Base-by-base conservation (phyloP, 1,139 yeast genomes). In the Protomyces gravidus region DNA sequence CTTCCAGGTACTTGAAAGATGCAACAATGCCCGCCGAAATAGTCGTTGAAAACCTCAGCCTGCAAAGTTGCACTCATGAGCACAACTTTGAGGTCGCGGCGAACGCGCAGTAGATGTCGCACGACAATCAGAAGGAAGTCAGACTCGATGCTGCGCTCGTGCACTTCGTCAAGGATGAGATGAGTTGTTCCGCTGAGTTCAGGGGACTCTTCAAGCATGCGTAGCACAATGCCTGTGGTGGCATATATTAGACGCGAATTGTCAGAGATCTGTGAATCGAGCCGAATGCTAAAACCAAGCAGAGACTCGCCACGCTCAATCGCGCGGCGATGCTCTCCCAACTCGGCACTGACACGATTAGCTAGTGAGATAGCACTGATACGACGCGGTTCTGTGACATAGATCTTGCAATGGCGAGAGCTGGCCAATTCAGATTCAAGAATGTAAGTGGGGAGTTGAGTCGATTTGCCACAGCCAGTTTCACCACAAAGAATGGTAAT, bases 391-490 rank as follows among this genome's bases (percentile, higher is more conserved):
- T 84, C 88, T 0, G 89, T 84, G 68, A 85, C 82, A 0, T 88
- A 89, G 46, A 87, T 79, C 50, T 80, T 75, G 63, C 75, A 72
- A 65, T 76, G 65, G 64, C 73, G 81, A 46, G 71, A 76, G 64
- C 77, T 77, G 0, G 90, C 89, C 65, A 78, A 77, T 27, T 86
- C 72, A 55, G 81, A 75, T 68, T 87, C 95, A 36, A 86, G 71
- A 13, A 87, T 74, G 66, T 85, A 62, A 1, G 61, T 45, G 23
- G 61, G 62, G 39, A 62, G 39, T 73, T 92, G 98, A 0, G 98
- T 92, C 5, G 98, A 90, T 70, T 92, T 92, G 76, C 98, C 98
- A 5, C 96, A 88, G 72, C 98, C 98, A 0, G 98, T 92, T 67
- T 92, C 97, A 76, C 98, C 98, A 32, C 92, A 79, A 13, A 94